Evolutionary conservation across 805 yeast genomes (phyloP), one percentile per base, ranked within the genome.

Genomic region (Ogataea saltuana): DNA sequence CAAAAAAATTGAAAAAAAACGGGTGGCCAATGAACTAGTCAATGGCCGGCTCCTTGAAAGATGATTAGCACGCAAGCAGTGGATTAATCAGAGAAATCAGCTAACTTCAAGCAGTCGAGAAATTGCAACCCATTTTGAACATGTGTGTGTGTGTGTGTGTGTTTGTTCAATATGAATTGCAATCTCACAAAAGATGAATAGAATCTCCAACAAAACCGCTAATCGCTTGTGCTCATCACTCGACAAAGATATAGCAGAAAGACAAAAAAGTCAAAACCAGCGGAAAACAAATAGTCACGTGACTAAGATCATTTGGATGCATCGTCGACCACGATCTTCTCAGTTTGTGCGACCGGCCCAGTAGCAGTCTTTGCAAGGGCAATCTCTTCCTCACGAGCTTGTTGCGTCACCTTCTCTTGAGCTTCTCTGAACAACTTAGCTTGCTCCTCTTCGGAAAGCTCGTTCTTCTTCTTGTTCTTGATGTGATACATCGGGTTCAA

Each of bases 401-500:
- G 63, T 28, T 44, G 39, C 63, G 50, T 41, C 17, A 59, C 45
- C 26, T 61, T 51, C 15, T 13, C 31, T 34, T 71, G 67, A 41
- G 76, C 74, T 43, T 69, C 58, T 10, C 53, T 56, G 58, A 83
- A 80, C 57, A 84, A 69, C 31, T 65, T 74, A 11, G 70, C 74
- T 53, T 75, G 70, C 64, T 83, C 78, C n/a, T 60, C 76, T 27
- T 64, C 62, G 21, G 78, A 59, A 58, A 83, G 59, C 51, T 80
- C 81, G 45, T 73, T 55, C 67, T 80, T 78, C 72, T 82, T 76
- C 75, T 81, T 81, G 54, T 74, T 74, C 71, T 82, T 85, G 50
- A 85, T 64, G 71, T 81, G 75, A 67, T 81, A 83, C 75, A 81
- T 72, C 66, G 91, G 95, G 68, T 82, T 84, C 66, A 85, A 53